Percentiles rank a stretch among this genome's conserved stretches.
Conservation (phyloP, 495 filamentous ascomycete species). For the Penicillium herquei region DNA sequence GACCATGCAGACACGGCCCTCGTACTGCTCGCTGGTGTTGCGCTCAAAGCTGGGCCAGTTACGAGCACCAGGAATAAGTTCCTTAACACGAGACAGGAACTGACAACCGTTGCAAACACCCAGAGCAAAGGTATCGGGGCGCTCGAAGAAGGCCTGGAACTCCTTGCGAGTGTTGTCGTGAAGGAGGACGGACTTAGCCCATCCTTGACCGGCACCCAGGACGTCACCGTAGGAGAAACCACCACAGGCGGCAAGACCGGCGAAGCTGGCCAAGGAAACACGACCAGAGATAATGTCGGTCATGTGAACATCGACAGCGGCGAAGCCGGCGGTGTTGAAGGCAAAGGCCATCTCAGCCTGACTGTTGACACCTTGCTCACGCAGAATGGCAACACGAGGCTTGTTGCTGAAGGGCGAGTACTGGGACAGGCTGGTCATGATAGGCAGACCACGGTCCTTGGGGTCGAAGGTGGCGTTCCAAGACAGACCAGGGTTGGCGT, state of each 20-base stretch:
- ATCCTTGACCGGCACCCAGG: constrained; percentile 89
- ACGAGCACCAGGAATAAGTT: constrained; percentile 80
- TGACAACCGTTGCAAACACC: constrained; percentile 99
- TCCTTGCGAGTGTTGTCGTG: constrained; percentile 73
- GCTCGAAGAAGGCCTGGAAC: constrained; percentile 83
- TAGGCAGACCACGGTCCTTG: constrained; percentile 67
- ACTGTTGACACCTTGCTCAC: constrained; percentile 94
- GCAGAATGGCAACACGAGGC: constrained; percentile 88
- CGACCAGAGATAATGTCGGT: constrained; percentile 80
- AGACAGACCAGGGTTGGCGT: constrained; percentile 75
- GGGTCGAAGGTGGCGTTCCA: constrained; percentile 85
- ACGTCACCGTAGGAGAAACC: constrained; percentile 98
- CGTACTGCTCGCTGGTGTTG: constrained; percentile 88
- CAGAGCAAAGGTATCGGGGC: constrained; percentile 85
- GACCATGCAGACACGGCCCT: constrained; percentile 88
- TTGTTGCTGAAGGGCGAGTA: constrained; percentile 64
- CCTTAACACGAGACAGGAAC: constrained; percentile 81
- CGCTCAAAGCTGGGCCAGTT: constrained; percentile 86
- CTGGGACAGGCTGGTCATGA: constrained; percentile 61
- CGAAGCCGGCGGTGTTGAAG: constrained; percentile 88
- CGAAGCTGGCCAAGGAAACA: constrained; percentile 74
- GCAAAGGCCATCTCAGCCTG: constrained; percentile 97
- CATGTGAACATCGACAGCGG: constrained; percentile 95
- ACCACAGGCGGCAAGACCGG: constrained; percentile 88
- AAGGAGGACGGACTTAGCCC: constrained; percentile 91